A percentile compares a stretch with the other conserved stretches of the same genome.
phyloP scores from a whole-genome alignment of 164 flowering plant species.

The Cinnamomum micranthum region DNA sequence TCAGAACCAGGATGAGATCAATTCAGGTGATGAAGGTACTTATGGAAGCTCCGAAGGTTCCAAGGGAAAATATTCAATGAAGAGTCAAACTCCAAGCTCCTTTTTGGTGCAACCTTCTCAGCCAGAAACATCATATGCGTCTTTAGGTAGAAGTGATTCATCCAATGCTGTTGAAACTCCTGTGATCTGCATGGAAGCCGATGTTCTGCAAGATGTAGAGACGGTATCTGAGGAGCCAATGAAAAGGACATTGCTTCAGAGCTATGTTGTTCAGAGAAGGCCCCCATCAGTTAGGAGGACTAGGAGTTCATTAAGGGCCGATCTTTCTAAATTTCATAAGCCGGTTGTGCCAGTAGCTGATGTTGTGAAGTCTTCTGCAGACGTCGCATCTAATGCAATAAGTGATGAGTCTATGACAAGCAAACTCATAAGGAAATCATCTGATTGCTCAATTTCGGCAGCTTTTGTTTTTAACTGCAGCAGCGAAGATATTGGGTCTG shows the following conservation, averaged over 20 bases:
- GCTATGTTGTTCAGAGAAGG: slow-evolving; percentile 23
- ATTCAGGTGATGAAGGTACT: slow-evolving; percentile 41
- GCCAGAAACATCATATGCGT: slow-evolving; percentile 25
- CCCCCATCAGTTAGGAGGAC: slow-evolving; percentile 34
- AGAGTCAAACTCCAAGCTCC: slow-evolving; percentile 27
- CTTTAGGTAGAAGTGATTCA: slow-evolving; percentile 24
- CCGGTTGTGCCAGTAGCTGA: slow-evolving; percentile 18
- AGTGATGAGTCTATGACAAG: slow-evolving; percentile 33
- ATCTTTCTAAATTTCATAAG: slow-evolving; percentile 29
- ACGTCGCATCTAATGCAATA: neutral
- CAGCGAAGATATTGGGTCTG: slow-evolving; percentile 55
- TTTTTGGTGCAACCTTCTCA: slow-evolving; percentile 12
- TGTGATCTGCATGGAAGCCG: slow-evolving; percentile 19
- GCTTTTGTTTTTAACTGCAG: slow-evolving; percentile 46
- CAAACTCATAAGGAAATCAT: slow-evolving; percentile 42
- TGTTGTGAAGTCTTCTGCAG: neutral
- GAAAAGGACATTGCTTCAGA: slow-evolving; percentile 26
- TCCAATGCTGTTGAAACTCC: slow-evolving; percentile 32
- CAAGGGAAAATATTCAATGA: slow-evolving; percentile 19
- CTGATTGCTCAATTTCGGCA: slow-evolving; percentile 32
- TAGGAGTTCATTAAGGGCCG: slow-evolving; percentile 49
- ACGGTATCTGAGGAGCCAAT: slow-evolving; percentile 37
- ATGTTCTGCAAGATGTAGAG: slow-evolving; percentile 24
- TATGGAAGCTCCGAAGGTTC: slow-evolving; percentile 30
- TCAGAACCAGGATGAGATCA: slow-evolving; percentile 30